A percentile compares a stretch with the other conserved stretches of the same genome.
These are phyloP conservation scores for Cunninghamia lanceolata DNA, from an alignment of 75 land plant genomes.

Conservation along the genomic window DNA sequence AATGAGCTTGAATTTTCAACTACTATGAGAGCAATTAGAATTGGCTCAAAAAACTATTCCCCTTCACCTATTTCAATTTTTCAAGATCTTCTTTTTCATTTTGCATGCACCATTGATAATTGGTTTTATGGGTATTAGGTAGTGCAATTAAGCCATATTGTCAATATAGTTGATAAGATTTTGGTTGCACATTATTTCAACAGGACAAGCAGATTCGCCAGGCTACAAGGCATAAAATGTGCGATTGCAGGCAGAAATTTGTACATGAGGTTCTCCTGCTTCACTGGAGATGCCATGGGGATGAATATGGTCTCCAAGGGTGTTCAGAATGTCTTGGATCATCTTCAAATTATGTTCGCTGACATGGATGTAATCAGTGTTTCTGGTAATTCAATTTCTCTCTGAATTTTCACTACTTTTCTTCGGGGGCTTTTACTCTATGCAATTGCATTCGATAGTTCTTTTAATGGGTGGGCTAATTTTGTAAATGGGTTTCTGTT, in stretches of 20 bases:
- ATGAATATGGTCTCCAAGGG: slow-evolving; percentile 96
- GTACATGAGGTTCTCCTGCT: slow-evolving; percentile 71
- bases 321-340: slow-evolving; percentile 75
- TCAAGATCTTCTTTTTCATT: not conserved
- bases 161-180: too few relatives aligned
- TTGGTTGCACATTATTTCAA: not conserved
- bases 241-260: slow-evolving; percentile 79
- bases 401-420: not conserved
- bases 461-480: not conserved
- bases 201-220: slow-evolving; percentile 90
- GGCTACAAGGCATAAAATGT: slow-evolving; percentile 58
- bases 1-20: too few relatives aligned
- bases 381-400: slow-evolving; percentile 47
- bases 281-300: slow-evolving; percentile 93
- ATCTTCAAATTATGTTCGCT: slow-evolving; percentile 57
- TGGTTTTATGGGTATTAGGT: too few relatives aligned
- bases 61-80: too few relatives aligned
- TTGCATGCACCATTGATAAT: too few relatives aligned
- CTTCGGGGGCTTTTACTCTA: not conserved
- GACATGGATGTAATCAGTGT: slow-evolving; percentile 85
- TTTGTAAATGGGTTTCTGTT: not conserved
- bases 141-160: too few relatives aligned
- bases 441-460: not conserved
- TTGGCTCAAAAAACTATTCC: too few relatives aligned
- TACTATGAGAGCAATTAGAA: too few relatives aligned